Base-by-base conservation (phyloP, 208 protist genomes). In the Angomonas deanei region DNA sequence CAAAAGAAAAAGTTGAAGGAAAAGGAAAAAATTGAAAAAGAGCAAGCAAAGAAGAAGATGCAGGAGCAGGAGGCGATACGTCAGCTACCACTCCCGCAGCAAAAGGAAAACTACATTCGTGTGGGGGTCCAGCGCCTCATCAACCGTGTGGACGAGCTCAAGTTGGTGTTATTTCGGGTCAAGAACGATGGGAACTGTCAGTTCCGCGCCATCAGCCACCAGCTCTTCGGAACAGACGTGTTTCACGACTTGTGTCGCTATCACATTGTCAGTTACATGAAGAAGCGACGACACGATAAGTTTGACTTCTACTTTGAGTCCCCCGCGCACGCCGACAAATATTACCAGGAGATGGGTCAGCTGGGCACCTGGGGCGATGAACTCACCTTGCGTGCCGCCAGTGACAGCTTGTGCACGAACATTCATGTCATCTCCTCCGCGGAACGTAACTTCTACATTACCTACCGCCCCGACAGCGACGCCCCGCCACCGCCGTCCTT, bases 141-240 rank as follows among this genome's bases (percentile, higher is more conserved):
- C 32, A 55, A 79, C 31, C 88, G 88, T 6, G 50, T 91, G 6
- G 74, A 70, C 53, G 69, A 86, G 28, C 66, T 94, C 21, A 63
- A 77, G 42, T 73, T 94, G 15, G 52, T 75, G 17, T 54, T 82
- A 21, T 69, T 82, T 58, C 73, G 66, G 49, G 75, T 94, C 19
- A 76, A 78, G 28, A 80, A 89, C 69, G 90, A 96, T 64, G 90
- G 90, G 38, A 96, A 96, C 68, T 96, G 90, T 58, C 88, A 93
- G 61, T 96, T 96, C 67, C 79, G 87, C 33, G 80, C 87, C 57
- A 78, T 96, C 65, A 72, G 87, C 1, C 82, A 92, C n/a, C 90
- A 96, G 58, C 66, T 96, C 27, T 74, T 92, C 19, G 83, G 90
- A 46, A 80, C 82, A 26, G 79, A 96, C 69, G 69, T 84, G 32